phyloP scores from a whole-genome alignment of 2,329 filamentous ascomycete species.

The Fusarium torreyae region DNA sequence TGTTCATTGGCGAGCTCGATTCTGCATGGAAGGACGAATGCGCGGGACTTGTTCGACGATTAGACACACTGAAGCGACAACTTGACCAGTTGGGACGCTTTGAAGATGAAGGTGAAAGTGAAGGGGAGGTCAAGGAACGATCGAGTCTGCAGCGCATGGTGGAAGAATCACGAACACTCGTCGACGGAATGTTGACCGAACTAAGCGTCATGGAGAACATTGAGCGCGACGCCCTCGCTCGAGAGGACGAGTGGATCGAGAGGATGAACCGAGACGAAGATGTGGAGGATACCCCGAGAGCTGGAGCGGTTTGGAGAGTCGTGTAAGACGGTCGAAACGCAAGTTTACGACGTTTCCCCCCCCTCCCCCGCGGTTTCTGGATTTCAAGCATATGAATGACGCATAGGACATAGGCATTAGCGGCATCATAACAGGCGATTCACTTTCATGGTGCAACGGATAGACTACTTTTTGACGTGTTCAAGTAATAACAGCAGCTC shows the following conservation, averaged over 20 bases:
- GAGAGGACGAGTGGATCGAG: conserved; percentile 73
- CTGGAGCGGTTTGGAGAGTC: conserved; percentile 66
- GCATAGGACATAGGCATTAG: conserved; percentile 16
- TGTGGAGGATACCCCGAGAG: conserved; percentile 55
- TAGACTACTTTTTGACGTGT: conserved; percentile 31
- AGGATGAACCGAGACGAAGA: conserved; percentile 64
- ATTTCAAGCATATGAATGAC: conserved; percentile 9
- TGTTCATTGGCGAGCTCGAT: conserved; percentile 71
- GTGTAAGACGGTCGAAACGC: conserved; percentile 40
- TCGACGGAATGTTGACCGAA: conserved; percentile 74
- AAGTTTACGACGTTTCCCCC: neutral
- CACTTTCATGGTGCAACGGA: conserved; percentile 19
- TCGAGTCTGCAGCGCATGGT: conserved; percentile 65
- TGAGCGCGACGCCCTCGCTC: conserved; percentile 68
- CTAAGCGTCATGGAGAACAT: conserved; percentile 74
- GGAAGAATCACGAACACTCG: conserved; percentile 62
- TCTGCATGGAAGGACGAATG: conserved; percentile 72
- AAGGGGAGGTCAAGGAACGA: conserved; percentile 32
- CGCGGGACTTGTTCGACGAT: conserved; percentile 64
- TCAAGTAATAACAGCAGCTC: conserved; percentile 6
- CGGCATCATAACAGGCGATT: conserved; percentile 34
- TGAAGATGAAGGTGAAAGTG: conserved; percentile 16
- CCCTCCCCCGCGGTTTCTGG: conserved; percentile 2
- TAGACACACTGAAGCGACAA: conserved; percentile 69
- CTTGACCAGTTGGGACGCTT: conserved; percentile 62